Base-by-base conservation (phyloP, 768 basidiomycete species). In the Macrolepiota dolichaula region DNA sequence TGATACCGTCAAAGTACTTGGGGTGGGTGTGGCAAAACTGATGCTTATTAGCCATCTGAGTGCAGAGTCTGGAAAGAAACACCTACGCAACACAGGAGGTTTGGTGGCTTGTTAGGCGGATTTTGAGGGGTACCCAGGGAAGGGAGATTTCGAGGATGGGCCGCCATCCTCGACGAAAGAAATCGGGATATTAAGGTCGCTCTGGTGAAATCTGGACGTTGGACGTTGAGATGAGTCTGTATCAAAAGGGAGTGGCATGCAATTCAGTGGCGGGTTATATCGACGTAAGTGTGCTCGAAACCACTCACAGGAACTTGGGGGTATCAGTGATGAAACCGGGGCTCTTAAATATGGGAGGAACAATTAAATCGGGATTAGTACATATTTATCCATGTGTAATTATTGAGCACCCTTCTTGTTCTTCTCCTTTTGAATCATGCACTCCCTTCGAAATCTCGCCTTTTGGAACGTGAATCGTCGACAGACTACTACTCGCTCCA, bases 11-110 rank as follows among this genome's bases (percentile, higher is more conserved):
- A 19, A 74, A 76, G 64, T 82, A 80, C 65, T 86, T 88, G 40
- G 86, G 85, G 40, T 83, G 79, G 62, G 77, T 77, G 60, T 83
- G 80, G 67, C 86, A 88, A 40, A 77, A 74, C 86, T 87, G 40
- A 62, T 42, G 51, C 49, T 32, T 24, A 65, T 25, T 55, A 50
- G 61, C 55, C 40, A 22, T 56, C 22, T 52, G 62, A 17, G 46
- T 36, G n/a, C 29, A 22, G 51, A 47, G 62, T 38, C 51, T 5
- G 62, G 29, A 32, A 62, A 49, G 22, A 29, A 51, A 24, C 12
- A 71, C 79, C 58, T 67, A 87, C 85, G 65, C 85, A 78, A 70
- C 85, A 87, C 38, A 84, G 71, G 51, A 67, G 74, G 15, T 74
- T 71, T 51, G 73, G 64, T 46, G 70, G 68, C 55, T 67, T 71